Evolutionary conservation across 306 rosid species (phyloP), one percentile per base, ranked within the genome.

Genomic region (Dryas octopetala): DNA sequence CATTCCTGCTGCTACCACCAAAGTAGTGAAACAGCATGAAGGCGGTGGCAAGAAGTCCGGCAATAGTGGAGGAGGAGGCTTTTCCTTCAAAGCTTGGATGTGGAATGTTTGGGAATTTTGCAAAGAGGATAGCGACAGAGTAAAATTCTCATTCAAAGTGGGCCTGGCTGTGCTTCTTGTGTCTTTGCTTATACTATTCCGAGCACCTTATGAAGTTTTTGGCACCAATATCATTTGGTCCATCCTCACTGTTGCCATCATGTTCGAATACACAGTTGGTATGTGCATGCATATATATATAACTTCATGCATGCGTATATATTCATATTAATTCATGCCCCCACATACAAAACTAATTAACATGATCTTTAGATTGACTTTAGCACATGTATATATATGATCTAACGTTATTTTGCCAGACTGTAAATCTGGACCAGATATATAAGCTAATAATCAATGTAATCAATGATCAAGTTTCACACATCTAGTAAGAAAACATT

Each of bases 241-340:
- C 55, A 88, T 89, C 83, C 86, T 91, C 79, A 91, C 91, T 45
- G 90, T 88, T 78, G 80, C 91, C 78, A 78, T 89, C 55, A 87
- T 89, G 88, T 91, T 89, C 76, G 97, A 91, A 76, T 88, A 85
- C 65, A 91, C 93, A n/a, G 93, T 91, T 50, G 96, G 97, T 89
- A 86, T 43, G 88, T 32, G 19, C 59, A 63, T 40, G 26, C 51
- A 62, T 19, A 19, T 19, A 19, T 19, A 19, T 19, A 19, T 14
- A 44, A 1, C 23, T 40, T 45, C 53, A 48, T 54, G 19, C 58
- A 12, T 50, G 47, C 54, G 11, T 52, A 48, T 1, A 73, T 44
- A 66, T 70, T 38, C 15, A 11, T 62, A 3, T 4, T 12, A 19
- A 47, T 41, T 19, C 40, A 52, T 17, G n/a, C 32, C 59, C 15